Base-by-base conservation (phyloP, 2,329 filamentous ascomycete genomes). In the Colletotrichum melonis region DNA sequence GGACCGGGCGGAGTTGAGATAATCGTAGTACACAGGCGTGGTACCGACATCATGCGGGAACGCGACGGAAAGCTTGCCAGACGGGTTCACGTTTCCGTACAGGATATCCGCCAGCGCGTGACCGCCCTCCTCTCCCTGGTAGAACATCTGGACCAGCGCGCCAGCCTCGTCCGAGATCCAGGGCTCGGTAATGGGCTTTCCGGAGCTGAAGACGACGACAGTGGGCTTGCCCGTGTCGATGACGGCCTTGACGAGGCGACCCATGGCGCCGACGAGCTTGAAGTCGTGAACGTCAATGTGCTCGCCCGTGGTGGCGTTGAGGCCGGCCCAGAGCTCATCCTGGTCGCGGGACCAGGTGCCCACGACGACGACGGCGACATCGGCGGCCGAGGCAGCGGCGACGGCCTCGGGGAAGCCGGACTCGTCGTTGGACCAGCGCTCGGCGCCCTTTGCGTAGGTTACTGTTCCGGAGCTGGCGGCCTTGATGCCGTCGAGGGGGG, bases 311-410 rank as follows among this genome's bases (percentile, higher is more conserved):
- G 92, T 95, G 32, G 92, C 92, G 76, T 95, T 95, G 3, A 94
- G 80, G 0, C 91, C 91, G 69, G 84, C 81, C 93, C 92, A 94
- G 3, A 95, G 88, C 80, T 94, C 89, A 65, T 86, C 84, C 78
- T 95, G 92, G 77, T 95, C 93, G 62, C 92, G 88, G 30, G 90
- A 91, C 93, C 92, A 94, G 9, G 93, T 95, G 38, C 93, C 93
- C 1, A 94, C 92, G 0, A 95, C 86, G 0, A 95, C 92, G 5
- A 95, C 87, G 6, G 93, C 92, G 2, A 94, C 89, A 77, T 95
- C 93, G 3, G 92, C 92, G 11, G 87, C 87, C 77, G 91, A 84
- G 1, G 92, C 92, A 0, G 89, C 89, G 0, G 88, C 84, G n/a
- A 94, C 81, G 7, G 93, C 93, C 77, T 91, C 92, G 0, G 86